Evolutionary conservation across 176 grass and related monocot genomes (phyloP), one percentile per base, ranked within the genome.

Genomic region (Eleusine indica): DNA sequence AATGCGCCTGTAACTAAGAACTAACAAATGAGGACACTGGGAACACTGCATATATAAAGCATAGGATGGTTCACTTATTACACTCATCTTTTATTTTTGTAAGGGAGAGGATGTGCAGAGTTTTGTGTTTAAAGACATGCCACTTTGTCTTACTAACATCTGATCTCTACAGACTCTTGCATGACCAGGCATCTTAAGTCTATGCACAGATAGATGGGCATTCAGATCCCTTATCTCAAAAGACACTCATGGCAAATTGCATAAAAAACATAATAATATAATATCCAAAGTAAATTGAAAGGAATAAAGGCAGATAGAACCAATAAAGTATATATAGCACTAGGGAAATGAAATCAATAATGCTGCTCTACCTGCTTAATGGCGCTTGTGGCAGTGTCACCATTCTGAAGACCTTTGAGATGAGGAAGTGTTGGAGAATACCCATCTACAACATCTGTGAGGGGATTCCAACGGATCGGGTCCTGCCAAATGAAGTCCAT

Each of bases 391-490:
- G 97, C 97, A 4, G 93, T 99, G 78, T 99, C 97, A 75, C 97
- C 97, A 79, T 99, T 99, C 85, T 99, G 97, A 81, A 99, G 97
- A 53, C 97, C 97, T 66, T 99, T 99, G 18, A 99, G 93, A 87
- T 99, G 97, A 82, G 97, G 97, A 87, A 99, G 91, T 87, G 97
- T 99, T 87, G 97, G 81, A 66, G 97, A 99, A 91, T 99, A 99
- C 35, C 97, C 97, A 94, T 99, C 97, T 70, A 86, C 91, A 68
- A 99, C 97, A 88, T 99, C 97, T 87, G 89, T 70, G 70, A 99
- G 91, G 38, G 97, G 97, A 91, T 68, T 92, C 97, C 97, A 99
- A 66, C 97, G 97, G 89, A 99, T 88, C 53, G 97, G 97, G 67
- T 99, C 97, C 97, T 99, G 81, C 47, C 90, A 80, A 81, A 84